These are phyloP conservation scores for Ogataea hybrid DNA, from an alignment of 1,139 yeast species.

Conservation along the genomic window DNA sequence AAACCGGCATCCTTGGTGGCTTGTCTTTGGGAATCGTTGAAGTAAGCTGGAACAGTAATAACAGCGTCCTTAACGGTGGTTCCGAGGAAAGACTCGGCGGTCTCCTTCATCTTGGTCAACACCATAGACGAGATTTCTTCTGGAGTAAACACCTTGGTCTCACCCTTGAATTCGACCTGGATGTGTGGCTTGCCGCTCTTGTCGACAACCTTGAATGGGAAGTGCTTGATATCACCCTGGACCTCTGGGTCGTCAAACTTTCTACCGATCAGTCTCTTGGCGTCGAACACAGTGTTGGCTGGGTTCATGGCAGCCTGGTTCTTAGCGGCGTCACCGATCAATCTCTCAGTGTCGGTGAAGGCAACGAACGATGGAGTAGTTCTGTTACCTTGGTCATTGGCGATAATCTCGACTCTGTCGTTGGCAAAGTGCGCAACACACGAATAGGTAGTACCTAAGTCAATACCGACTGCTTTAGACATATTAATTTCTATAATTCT, in stretches of 20 bases:
- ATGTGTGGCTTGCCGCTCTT: conserved; percentile 79
- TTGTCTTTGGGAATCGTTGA: conserved; percentile 95
- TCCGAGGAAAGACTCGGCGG: conserved; percentile 92
- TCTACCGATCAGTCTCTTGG: conserved; percentile 95
- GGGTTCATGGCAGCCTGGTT: conserved; percentile 98
- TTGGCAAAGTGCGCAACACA: conserved; percentile 80
- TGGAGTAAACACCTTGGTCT: conserved; percentile 89
- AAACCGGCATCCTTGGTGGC: conserved; percentile 98
- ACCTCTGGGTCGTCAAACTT: conserved; percentile 84
- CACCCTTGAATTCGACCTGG: conserved; percentile 89
- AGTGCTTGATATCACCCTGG: conserved; percentile 89
- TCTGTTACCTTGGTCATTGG: conserved; percentile 98
- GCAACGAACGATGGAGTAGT: conserved; percentile 96
- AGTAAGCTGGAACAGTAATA: conserved; percentile 92
- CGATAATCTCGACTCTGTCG: conserved; percentile 81
- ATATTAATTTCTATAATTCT: too few relatives aligned
- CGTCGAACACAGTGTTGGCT: conserved; percentile 90
- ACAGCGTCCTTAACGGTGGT: conserved; percentile 91
- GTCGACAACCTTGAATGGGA: conserved; percentile 92
- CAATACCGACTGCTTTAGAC: conserved; percentile 86
- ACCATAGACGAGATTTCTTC: conserved; percentile 96
- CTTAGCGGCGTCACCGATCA: too few relatives aligned
- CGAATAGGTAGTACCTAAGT: conserved; percentile 96
- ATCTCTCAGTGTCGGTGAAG: conserved; percentile 91
- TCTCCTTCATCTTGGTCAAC: conserved; percentile 93